Evolutionary conservation across 768 basidiomycete genomes (phyloP).

Genomic region (Mycena chlorophos): DNA sequence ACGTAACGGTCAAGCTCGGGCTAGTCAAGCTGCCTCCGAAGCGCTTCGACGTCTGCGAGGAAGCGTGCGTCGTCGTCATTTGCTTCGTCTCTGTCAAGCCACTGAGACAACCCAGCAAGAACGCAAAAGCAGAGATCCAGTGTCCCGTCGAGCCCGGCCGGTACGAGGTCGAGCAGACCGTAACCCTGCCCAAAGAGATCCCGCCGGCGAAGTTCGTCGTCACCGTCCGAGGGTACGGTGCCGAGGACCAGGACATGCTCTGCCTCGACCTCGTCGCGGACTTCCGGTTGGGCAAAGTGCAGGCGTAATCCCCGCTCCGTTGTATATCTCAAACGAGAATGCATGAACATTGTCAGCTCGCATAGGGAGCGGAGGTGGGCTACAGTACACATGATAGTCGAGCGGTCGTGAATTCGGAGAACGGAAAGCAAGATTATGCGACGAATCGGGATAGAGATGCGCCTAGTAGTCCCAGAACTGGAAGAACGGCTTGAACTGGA

Average conservation of each 20-base stretch:
- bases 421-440: background rate
- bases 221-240: constrained; percentile 65
- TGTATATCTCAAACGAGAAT: background rate
- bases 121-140: constrained; percentile 73
- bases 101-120: constrained; percentile 30
- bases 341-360: background rate
- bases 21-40: constrained; percentile 82
- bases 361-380: background rate
- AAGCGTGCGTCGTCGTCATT: constrained; percentile 54
- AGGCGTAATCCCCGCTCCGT: background rate
- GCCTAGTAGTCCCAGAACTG: constrained; percentile 16
- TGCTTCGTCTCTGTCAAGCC: background rate
- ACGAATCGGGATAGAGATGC: background rate
- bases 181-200: constrained; percentile 89
- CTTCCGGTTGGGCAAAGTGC: constrained; percentile 40
- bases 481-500: constrained; percentile 16
- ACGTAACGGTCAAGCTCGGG: constrained; percentile 90
- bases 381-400: background rate
- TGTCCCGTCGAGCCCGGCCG: constrained; percentile 79
- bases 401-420: background rate
- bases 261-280: constrained; percentile 80
- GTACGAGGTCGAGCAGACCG: constrained; percentile 78
- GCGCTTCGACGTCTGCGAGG: constrained; percentile 86
- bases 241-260: constrained; percentile 68
- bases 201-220: constrained; percentile 89